phyloP scores from a whole-genome alignment of 2,329 filamentous ascomycete genomes.

The Eutypella sp. region DNA sequence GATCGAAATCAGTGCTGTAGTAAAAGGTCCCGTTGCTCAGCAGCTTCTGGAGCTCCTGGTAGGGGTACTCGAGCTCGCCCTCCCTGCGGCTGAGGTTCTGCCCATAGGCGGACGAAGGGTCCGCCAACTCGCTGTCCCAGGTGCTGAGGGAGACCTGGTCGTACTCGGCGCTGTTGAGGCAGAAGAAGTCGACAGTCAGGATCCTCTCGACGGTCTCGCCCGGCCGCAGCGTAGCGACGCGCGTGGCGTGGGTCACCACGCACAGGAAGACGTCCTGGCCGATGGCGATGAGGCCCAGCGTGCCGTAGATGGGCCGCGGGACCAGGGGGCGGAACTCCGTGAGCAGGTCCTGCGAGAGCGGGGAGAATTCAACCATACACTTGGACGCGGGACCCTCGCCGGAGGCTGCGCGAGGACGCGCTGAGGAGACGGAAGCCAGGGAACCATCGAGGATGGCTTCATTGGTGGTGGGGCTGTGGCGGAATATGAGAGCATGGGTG shows the following conservation, averaged over 20 bases:
- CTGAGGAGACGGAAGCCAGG: constrained; percentile 46
- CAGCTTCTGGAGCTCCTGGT: constrained; percentile 84
- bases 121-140: constrained; percentile 44
- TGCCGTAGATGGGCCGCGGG: constrained; percentile 73
- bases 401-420: constrained; percentile 37
- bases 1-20: constrained; percentile 96
- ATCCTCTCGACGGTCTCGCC: constrained; percentile 90
- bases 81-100: constrained; percentile 61
- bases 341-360: constrained; percentile 59
- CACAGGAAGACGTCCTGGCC: constrained; percentile 84
- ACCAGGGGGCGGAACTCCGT: constrained; percentile 73
- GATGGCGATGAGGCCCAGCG: constrained; percentile 80
- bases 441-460: constrained; percentile 56
- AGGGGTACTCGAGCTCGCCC: constrained; percentile 75
- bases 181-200: constrained; percentile 84
- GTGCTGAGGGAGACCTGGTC: constrained; percentile 64
- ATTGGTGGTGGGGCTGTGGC: constrained; percentile 64
- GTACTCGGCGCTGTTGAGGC: constrained; percentile 79
- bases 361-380: constrained; percentile 86
- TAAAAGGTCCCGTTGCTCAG: constrained; percentile 93
- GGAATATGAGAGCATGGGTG: constrained; percentile 77
- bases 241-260: constrained; percentile 73
- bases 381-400: constrained; percentile 46
- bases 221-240: constrained; percentile 76
- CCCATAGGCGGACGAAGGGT: constrained; percentile 43